These are phyloP conservation scores for Trichoderma parareesei DNA, from an alignment of 495 filamentous ascomycete species.

Conservation along the genomic window DNA sequence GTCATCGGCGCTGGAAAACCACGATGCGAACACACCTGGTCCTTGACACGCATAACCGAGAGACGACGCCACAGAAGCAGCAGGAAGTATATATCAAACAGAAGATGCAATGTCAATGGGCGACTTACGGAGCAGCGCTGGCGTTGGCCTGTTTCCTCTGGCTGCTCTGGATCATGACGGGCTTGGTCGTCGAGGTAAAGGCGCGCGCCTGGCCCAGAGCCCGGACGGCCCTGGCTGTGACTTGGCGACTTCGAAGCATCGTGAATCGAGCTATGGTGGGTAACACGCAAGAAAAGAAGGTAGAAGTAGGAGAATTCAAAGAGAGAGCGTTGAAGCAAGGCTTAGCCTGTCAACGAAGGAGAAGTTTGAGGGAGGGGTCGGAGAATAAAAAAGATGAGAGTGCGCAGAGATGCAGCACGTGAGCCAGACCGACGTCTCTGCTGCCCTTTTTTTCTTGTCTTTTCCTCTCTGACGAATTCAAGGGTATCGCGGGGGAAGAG, in stretches of 20 bases:
- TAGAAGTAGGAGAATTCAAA: not conserved
- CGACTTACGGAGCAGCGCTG: conserved; percentile 11
- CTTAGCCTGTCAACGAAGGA: not conserved
- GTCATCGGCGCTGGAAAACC: not conserved
- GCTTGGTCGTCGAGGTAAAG: conserved; percentile 9
- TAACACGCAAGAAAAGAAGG: not conserved
- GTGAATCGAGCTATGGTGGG: conserved; percentile 4
- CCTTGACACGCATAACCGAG: not conserved
- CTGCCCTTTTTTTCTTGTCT: not conserved
- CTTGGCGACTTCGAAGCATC: conserved; percentile 14
- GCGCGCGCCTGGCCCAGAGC: not conserved
- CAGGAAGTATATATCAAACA: not conserved
- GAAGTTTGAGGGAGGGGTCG: not conserved
- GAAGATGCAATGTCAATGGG: not conserved
- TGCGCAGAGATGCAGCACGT: not conserved
- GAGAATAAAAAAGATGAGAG: not conserved
- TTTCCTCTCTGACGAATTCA: not conserved
- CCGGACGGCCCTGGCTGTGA: conserved; percentile 3
- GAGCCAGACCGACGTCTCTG: not conserved
- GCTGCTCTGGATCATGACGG: not conserved
- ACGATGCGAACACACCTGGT: not conserved
- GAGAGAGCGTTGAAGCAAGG: not conserved
- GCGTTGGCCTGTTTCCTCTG: conserved; percentile 2
- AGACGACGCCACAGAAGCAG: not conserved
- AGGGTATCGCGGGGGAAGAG: not conserved